Evolutionary conservation across 139 green algal genomes (phyloP).

Genomic region (Zygnema circumcarinatum): DNA sequence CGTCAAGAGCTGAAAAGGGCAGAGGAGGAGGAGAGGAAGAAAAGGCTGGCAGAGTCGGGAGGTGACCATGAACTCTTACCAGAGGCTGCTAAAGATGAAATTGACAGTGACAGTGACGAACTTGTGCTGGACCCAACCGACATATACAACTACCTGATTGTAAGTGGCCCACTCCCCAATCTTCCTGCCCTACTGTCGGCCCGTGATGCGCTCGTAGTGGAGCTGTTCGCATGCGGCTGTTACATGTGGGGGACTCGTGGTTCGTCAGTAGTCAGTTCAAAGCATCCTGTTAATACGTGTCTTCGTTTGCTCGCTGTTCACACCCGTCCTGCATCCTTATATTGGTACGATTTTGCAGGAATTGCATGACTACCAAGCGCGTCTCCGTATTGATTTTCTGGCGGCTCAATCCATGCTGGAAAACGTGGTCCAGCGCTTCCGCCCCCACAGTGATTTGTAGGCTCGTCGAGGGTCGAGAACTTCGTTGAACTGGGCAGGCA

Average conservation of each 20-base stretch:
- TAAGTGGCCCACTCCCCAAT: too few species aligned
- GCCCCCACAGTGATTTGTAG: slow-evolving; percentile 36
- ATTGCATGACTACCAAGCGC: slow-evolving; percentile 27
- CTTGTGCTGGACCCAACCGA: neutral
- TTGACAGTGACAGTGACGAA: neutral
- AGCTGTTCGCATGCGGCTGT: too few species aligned
- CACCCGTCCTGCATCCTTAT: too few species aligned
- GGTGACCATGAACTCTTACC: too few species aligned
- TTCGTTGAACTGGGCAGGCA: too few species aligned
- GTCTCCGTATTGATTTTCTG: slow-evolving; percentile 32
- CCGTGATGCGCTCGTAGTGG: too few species aligned
- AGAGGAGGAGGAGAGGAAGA: neutral
- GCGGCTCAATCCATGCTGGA: slow-evolving; percentile 38
- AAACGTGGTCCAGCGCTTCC: slow-evolving; percentile 40
- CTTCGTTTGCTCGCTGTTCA: too few species aligned
- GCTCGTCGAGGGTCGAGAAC: too few species aligned
- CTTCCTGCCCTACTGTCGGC: too few species aligned
- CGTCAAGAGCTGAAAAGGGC: neutral
- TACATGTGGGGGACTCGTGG: too few species aligned
- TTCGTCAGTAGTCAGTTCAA: too few species aligned
- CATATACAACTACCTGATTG: slow-evolving; percentile 25
- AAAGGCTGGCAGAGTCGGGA: neutral
- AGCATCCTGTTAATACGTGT: too few species aligned
- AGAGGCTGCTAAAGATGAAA: neutral
- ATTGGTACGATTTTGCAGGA: slow-evolving; percentile 21